Evolutionary conservation across 129 eudicot genomes (phyloP).

Genomic region (Centella asiatica): DNA sequence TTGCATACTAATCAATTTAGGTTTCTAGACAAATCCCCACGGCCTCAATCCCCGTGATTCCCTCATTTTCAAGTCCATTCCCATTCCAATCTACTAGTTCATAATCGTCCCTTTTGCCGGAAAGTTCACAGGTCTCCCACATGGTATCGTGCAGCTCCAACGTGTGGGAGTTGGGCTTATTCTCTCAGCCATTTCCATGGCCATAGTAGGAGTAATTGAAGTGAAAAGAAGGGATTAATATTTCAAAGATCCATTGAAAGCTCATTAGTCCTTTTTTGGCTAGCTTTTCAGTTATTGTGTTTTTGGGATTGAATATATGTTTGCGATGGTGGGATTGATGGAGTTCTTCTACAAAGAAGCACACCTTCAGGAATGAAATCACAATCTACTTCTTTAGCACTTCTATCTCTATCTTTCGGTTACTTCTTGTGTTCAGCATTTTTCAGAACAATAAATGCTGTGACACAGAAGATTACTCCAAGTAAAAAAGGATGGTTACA

Average conservation of each 20-base stretch:
- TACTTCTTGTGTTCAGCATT: constrained; percentile 56
- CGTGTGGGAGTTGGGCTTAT: constrained; percentile 73
- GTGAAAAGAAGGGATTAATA: constrained; percentile 47
- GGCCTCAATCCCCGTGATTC: constrained; percentile 62
- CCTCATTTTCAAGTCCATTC: constrained; percentile 57
- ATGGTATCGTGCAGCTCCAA: constrained; percentile 67
- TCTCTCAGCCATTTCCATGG: constrained; percentile 59
- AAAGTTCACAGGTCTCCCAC: constrained; percentile 56
- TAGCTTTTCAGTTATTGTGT: constrained; percentile 58
- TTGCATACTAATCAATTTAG: constrained; percentile 47
- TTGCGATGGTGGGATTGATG: constrained; percentile 54
- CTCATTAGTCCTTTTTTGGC: constrained; percentile 71
- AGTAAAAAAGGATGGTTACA: constrained; percentile 57
- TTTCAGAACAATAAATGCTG: constrained; percentile 40
- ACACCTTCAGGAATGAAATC: constrained; percentile 65
- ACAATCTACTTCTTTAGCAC: constrained; percentile 58
- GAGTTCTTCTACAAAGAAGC: constrained; percentile 83
- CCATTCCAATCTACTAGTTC: constrained; percentile 53
- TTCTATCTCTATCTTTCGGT: constrained; percentile 61
- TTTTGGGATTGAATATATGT: constrained; percentile 79
- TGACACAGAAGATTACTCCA: constrained; percentile 38
- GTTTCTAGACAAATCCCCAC: constrained; percentile 47
- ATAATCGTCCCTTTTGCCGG: constrained; percentile 58
- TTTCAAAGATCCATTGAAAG: constrained; percentile 22
- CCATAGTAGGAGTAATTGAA: constrained; percentile 45